phyloP scores from a whole-genome alignment of 2,329 filamentous ascomycete genomes.

The Botrytis porri region DNA sequence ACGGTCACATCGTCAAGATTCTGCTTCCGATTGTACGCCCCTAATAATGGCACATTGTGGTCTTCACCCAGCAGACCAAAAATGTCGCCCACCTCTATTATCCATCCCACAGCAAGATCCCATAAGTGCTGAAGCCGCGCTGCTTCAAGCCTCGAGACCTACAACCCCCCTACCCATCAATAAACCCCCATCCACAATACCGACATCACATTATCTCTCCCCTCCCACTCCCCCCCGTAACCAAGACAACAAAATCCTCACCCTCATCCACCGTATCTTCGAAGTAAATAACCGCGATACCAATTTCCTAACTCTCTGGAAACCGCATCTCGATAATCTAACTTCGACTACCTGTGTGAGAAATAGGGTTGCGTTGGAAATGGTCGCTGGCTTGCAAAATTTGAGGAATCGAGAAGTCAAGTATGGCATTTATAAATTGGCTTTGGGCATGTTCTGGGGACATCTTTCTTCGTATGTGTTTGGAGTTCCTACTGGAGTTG shows the following conservation, averaged over 20 bases:
- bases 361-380: not conserved
- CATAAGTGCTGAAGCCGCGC: not conserved
- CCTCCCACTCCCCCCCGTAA: not conserved
- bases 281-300: not conserved
- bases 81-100: not conserved
- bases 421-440: not conserved
- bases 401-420: not conserved
- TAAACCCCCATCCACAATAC: not conserved
- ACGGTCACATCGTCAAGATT: not conserved
- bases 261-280: not conserved
- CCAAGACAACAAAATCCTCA: not conserved
- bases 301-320: not conserved
- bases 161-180: not conserved
- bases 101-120: not conserved
- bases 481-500: not conserved
- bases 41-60: not conserved
- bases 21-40: not conserved
- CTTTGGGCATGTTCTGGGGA: not conserved
- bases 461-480: not conserved
- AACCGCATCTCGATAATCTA: not conserved
- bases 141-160: fast-evolving
- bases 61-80: not conserved
- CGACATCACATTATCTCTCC: not conserved
- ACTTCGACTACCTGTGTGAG: not conserved
- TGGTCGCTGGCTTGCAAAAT: not conserved